Evolutionary conservation across 345 rosid genomes (phyloP).

Genomic region (Euphorbia lathyris): DNA sequence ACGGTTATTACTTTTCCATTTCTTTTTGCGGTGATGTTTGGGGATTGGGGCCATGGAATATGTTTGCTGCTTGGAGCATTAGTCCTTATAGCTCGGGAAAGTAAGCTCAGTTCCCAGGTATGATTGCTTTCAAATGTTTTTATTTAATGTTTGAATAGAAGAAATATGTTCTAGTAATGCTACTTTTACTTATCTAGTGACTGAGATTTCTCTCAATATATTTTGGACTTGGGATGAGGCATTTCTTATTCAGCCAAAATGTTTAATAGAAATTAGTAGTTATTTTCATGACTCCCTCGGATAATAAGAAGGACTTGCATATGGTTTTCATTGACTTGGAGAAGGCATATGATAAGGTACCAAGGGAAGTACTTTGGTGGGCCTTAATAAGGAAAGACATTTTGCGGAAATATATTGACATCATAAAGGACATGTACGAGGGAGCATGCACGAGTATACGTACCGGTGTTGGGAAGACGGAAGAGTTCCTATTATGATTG

Average conservation of each 20-base stretch:
- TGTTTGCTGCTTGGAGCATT: constrained; percentile 92
- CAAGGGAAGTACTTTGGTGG: too few species aligned
- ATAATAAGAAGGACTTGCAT: too few species aligned
- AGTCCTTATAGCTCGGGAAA: constrained; percentile 82
- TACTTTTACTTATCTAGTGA: background rate
- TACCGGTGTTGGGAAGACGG: too few species aligned
- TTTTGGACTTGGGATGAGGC: background rate
- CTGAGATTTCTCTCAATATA: background rate
- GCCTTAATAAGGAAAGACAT: too few species aligned
- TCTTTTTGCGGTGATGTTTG: constrained; percentile 99
- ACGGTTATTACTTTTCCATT: constrained; percentile 86
- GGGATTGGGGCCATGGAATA: constrained; percentile 99
- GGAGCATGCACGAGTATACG: too few species aligned
- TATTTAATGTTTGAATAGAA: background rate
- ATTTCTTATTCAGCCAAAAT: background rate
- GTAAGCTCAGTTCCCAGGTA: constrained; percentile 75
- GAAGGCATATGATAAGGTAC: too few species aligned
- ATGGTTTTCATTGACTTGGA: too few species aligned
- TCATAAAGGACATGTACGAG: too few species aligned
- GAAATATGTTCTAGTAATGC: background rate
- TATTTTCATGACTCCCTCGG: background rate
- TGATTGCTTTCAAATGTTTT: constrained; percentile 10
- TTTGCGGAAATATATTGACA: too few species aligned
- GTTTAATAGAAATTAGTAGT: background rate
- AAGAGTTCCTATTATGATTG: too few species aligned